A percentile compares a stretch with the other conserved stretches of the same genome.
Conservation (phyloP, 345 rosid genomes). For the Hypericum perforatum region DNA sequence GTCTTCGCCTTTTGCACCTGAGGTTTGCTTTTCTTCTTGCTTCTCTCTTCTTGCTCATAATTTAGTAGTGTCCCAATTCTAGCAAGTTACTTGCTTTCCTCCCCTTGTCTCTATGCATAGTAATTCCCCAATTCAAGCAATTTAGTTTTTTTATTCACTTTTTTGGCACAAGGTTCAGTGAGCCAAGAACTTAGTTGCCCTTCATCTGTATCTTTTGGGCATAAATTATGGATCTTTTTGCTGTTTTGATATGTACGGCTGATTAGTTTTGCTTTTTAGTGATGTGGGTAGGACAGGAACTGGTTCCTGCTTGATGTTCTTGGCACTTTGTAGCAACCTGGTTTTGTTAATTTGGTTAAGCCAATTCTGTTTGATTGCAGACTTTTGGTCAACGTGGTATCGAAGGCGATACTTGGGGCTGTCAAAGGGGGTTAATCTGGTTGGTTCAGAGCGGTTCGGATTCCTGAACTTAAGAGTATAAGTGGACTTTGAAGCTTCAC, state of each 20-base stretch:
- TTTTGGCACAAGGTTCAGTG: too few species aligned
- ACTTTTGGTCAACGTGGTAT: constrained; percentile 5
- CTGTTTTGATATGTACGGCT: constrained; percentile 10
- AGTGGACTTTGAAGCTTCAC: background rate
- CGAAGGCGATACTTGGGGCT: constrained; percentile 4
- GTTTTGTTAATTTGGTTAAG: background rate
- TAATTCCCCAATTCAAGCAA: too few species aligned
- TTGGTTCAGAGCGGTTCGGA: background rate
- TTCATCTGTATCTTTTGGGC: too few species aligned
- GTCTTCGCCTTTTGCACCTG: too few species aligned
- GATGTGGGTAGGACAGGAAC: constrained; percentile 16
- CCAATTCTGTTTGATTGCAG: too few species aligned
- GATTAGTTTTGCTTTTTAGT: constrained; percentile 15
- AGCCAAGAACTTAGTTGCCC: too few species aligned
- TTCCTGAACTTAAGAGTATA: constrained; percentile 5
- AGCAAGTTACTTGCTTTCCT: too few species aligned
- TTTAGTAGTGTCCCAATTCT: too few species aligned
- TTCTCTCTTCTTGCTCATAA: too few species aligned
- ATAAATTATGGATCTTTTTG: constrained; percentile 1
- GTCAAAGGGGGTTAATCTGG: background rate
- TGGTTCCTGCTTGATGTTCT: constrained; percentile 7
- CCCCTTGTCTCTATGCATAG: too few species aligned
- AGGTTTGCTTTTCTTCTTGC: too few species aligned
- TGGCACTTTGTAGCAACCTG: background rate
- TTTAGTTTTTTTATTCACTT: too few species aligned